Base-by-base conservation (phyloP, 2,329 filamentous ascomycete genomes). In the Dryadomyces sulphureus region DNA sequence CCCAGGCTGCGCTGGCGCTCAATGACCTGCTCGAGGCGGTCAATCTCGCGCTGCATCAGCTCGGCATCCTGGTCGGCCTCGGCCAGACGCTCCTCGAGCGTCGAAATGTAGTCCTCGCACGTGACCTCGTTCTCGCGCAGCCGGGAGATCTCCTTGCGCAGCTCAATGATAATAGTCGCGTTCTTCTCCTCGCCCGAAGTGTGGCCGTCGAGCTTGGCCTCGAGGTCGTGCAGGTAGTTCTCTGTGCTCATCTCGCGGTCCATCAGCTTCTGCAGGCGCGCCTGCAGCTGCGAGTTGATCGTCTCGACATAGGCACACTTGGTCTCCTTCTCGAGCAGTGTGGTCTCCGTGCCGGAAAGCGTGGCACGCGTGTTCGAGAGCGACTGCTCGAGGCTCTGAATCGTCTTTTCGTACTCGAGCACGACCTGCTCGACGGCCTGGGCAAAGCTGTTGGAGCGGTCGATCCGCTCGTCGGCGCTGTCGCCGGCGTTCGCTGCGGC, bases 321-420 rank as follows among this genome's bases (percentile, higher is more conserved):
- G 12, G 86, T 92, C 64, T 98, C 92, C 60, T 84, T 92, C 61
- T 98, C 93, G 3, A 96, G 70, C 21, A 98, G 70, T 48, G 69
- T 82, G 46, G 88, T 92, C 61, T 98, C 93, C 0, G 84, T 89
- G 52, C 69, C 81, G 11, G 92, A 83, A 24, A 98, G 70, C 0
- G 85, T 87, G 30, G 84, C 73, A 48, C 92, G 77, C 1, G 92
- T 96, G 57, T 79, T 92, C 0, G 89, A 89, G 14, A 98, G 75
- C 2, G 89, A 95, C 43, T 88, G 80, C 62, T 98, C 92, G 16
- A 98, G 73, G 45, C 78, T 83, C 60, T 96, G 89, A 43, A 98
- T 98, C 0, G 93, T 98, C 71, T 94, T 96, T 62, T 98, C 93
- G 59, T 98, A 98, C 63, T 98, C 92, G 42, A 96, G 68, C 3